phyloP scores from a whole-genome alignment of 176 grass and related monocot genomes.

The Bolboschoenus planiculmis region DNA sequence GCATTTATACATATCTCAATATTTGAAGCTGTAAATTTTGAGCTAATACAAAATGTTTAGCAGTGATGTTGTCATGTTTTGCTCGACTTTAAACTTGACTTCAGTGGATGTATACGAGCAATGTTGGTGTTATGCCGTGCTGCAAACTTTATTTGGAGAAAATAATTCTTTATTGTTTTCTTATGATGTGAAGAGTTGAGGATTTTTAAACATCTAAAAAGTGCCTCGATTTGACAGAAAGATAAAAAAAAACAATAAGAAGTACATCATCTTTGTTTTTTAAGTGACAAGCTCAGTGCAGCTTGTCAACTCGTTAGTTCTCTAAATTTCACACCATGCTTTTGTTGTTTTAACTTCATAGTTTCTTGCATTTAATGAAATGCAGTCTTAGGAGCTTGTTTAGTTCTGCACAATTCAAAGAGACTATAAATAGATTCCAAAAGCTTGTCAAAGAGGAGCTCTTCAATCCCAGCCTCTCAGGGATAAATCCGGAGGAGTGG shows the following conservation, averaged over 20 bases:
- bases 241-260: neutral
- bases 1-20: neutral
- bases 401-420: constrained; percentile 44
- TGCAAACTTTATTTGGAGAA: neutral
- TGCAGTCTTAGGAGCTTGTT: constrained; percentile 61
- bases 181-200: neutral
- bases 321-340: neutral
- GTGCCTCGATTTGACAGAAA: neutral
- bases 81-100: neutral
- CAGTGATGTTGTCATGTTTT: neutral
- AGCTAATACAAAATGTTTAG: neutral
- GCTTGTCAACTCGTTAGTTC: neutral
- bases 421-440: constrained; percentile 50
- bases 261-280: neutral
- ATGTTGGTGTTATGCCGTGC: neutral
- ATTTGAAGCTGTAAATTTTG: neutral
- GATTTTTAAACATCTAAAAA: neutral
- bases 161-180: neutral
- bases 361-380: constrained; percentile 20
- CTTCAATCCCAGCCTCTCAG: constrained; percentile 30
- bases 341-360: neutral
- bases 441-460: constrained; percentile 49
- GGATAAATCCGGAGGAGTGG: constrained; percentile 34
- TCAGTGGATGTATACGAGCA: neutral
- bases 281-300: neutral